Base-by-base conservation (phyloP, 2,329 filamentous ascomycete species). In the Colletotrichum orchidophilum region DNA sequence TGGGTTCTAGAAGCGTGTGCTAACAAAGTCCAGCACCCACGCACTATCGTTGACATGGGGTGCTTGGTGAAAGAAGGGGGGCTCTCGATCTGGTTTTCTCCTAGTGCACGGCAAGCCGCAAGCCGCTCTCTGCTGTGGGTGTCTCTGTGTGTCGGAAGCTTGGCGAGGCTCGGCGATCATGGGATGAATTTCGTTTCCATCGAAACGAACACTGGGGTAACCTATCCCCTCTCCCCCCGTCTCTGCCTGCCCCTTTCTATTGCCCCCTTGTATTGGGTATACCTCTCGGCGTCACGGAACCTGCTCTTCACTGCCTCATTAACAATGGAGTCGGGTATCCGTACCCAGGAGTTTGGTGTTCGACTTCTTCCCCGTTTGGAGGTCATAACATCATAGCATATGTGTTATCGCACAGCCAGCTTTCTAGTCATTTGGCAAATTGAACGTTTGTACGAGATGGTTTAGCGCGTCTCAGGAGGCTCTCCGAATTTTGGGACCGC, bases 151-250 rank as follows among this genome's bases (percentile, higher is more conserved):
- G 35, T n/a, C 52, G 9, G 31, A 57, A 49, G 63, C 68, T 71
- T 71, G 68, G 63, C 68, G 46, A 46, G 49, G 52, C 26, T 35
- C 42, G 52, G 57, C 59, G 57, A 67, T 68, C 58, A 59, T 63
- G 63, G 58, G 64, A 68, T 52, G 57, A 71, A 68, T 42, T 68
- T 63, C 35, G 57, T 52, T 67, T 66, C 68, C 42, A 42, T 68
- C 58, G 63, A 71, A 71, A 71, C 68, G 63, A 71, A 71, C 27
- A 71, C 57, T 63, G 68, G 68, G 42, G 63, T 53, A 27, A 33
- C 29, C 39, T 24, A 12, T 31, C 29, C 55, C 31, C 9, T 33
- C 46, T 29, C 55, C 31, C 9, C 33, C 46, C 42, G 42, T 26
- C 42, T 24, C 21, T 50, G 18, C 15, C 8, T 13, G 24, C 27